Evolutionary conservation across 352 stramenopile species (phyloP).

Genomic region (Plasmopara viticola): DNA sequence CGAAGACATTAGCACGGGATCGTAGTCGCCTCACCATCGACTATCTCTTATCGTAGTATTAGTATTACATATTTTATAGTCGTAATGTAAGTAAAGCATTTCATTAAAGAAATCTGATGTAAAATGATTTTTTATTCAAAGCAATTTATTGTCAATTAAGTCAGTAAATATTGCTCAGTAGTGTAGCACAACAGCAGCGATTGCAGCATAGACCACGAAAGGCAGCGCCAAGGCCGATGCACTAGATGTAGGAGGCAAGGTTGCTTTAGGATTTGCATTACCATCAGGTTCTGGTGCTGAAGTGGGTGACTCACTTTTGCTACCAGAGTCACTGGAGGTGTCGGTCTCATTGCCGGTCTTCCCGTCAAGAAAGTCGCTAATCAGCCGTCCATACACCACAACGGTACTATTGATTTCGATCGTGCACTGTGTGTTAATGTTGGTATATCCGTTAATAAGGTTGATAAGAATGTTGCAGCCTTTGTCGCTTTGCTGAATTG

Average conservation of each 20-base stretch:
- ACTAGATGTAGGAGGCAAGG: conserved; percentile 7
- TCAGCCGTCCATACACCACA: conserved; percentile 37
- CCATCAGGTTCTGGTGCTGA: conserved; percentile 12
- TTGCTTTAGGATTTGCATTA: conserved; percentile 7
- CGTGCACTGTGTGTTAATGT: conserved; percentile 46
- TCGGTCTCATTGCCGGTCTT: conserved; percentile 53
- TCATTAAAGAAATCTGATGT: too few species aligned
- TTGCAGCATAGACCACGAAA: conserved; percentile 11
- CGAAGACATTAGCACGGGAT: background rate
- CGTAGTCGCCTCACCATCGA: conserved; percentile 21
- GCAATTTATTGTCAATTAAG: background rate
- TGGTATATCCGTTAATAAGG: conserved; percentile 42
- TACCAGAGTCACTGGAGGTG: conserved; percentile 15
- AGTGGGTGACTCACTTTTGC: conserved; percentile 14
- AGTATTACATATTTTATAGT: too few species aligned
- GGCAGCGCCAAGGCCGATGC: conserved; percentile 9
- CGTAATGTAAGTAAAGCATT: too few species aligned
- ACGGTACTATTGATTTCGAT: conserved; percentile 29
- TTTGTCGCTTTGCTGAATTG: conserved; percentile 23
- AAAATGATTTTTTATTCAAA: background rate
- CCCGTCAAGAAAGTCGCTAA: conserved; percentile 43
- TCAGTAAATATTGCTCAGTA: conserved; percentile 4
- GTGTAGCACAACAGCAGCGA: conserved; percentile 13
- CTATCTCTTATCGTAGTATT: conserved; percentile 23
- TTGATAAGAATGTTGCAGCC: conserved; percentile 44